Percentiles rank a stretch among this genome's conserved stretches.
These are phyloP conservation scores for Elaphomyces granulatus DNA, from an alignment of 495 filamentous ascomycete species.

Conservation along the genomic window DNA sequence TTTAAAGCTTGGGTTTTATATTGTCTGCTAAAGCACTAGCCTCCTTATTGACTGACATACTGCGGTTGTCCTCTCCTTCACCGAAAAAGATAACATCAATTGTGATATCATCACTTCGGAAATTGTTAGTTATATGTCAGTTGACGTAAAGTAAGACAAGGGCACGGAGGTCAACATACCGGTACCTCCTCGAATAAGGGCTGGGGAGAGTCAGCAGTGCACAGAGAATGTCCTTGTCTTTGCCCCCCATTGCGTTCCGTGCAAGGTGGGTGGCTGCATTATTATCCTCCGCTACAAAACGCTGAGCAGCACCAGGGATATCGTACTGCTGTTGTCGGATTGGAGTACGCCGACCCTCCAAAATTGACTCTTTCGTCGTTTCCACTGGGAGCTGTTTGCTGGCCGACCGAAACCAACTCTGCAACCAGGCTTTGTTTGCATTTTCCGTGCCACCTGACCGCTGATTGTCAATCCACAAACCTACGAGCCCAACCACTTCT, in stretches of 20 bases:
- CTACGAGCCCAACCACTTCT: conserved; percentile 92
- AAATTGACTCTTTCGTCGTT: conserved; percentile 34
- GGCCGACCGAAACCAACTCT: conserved; percentile 34
- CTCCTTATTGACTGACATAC: conserved; percentile 70
- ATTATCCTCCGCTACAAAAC: conserved; percentile 90
- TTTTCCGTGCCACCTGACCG: conserved; percentile 26
- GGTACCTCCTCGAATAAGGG: conserved; percentile 79
- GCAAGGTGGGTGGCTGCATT: conserved; percentile 95
- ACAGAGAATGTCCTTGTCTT: conserved; percentile 86
- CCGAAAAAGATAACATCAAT: conserved; percentile 99
- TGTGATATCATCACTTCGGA: conserved; percentile 71
- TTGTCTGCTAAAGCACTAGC: conserved; percentile 51
- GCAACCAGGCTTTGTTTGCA: conserved; percentile 31
- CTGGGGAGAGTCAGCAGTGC: conserved; percentile 83
- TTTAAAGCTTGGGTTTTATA: conserved; percentile 44
- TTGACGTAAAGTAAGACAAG: too few species aligned
- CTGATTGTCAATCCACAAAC: conserved; percentile 86
- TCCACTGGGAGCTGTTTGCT: conserved; percentile 40
- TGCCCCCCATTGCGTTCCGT: conserved; percentile 88
- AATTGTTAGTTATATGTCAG: too few species aligned
- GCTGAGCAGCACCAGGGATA: conserved; percentile 50
- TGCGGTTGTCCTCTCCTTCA: conserved; percentile 54
- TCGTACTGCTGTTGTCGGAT: conserved; percentile 76
- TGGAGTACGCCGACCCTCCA: conserved; percentile 45
- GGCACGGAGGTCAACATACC: conserved; percentile 39